Conservation (phyloP, 192 early-diverging fungal genomes). For the Cladochytrium replicatum region DNA sequence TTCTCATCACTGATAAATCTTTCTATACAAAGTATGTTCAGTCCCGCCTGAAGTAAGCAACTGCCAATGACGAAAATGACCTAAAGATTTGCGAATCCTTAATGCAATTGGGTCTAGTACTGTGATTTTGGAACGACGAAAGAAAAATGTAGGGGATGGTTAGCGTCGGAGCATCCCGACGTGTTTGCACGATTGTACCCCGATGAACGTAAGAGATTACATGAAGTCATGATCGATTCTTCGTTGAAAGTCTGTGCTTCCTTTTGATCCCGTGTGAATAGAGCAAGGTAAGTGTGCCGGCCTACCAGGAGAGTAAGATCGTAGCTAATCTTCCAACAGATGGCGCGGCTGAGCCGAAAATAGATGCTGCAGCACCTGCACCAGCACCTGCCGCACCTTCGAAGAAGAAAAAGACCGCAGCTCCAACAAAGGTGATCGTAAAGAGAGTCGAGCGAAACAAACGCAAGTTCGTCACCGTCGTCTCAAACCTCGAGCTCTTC, state of each 20-base stretch:
- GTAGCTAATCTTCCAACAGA: no score
- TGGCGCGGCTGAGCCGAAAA: no score
- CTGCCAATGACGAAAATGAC: neutral
- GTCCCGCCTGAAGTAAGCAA: no score
- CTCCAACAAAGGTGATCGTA: slow-evolving; percentile 52
- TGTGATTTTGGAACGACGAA: slow-evolving; percentile 81
- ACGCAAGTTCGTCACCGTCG: slow-evolving; percentile 80
- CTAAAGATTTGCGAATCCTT: neutral
- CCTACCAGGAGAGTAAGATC: no score
- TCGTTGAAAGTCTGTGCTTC: neutral
- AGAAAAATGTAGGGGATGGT: slow-evolving; percentile 75
- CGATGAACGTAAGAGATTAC: slow-evolving; percentile 13
- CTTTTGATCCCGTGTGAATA: neutral
- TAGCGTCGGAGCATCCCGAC: slow-evolving; percentile 46
- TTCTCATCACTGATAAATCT: no score
- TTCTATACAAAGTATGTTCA: no score
- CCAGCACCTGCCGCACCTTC: no score
- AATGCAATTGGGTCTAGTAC: no score
- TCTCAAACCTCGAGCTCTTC: slow-evolving; percentile 82
- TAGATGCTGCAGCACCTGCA: no score
- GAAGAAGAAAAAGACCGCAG: slow-evolving; percentile 30
- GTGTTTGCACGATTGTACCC: slow-evolving; percentile 51
- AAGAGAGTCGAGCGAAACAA: slow-evolving; percentile 85
- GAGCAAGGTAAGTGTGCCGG: no score
- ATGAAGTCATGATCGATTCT: neutral